A percentile compares a stretch with the other conserved stretches of the same genome.
Conservation (phyloP, 1,284 basidiomycete genomes). For the Boletus semigastroideus region DNA sequence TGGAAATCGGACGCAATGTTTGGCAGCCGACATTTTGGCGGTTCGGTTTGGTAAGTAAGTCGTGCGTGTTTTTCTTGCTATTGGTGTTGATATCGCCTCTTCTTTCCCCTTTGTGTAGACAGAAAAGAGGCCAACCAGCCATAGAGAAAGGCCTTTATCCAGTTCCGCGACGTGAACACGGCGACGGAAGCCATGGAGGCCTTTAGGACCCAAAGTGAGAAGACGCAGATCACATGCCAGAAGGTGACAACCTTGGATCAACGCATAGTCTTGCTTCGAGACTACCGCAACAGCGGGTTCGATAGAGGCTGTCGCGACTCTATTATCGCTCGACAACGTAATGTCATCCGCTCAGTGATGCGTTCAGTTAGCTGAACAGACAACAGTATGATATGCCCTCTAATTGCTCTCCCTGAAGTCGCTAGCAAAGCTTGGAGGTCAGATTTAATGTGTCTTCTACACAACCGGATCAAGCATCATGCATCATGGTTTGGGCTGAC, state of each 20-base stretch:
- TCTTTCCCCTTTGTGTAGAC: neutral
- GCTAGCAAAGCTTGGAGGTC: no score
- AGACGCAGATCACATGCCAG: slow-evolving; percentile 17
- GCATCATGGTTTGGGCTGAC: no score
- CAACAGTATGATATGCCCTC: slow-evolving; percentile 7
- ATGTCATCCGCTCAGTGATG: slow-evolving; percentile 2
- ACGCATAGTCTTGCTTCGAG: slow-evolving; percentile 19
- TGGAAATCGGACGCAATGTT: slow-evolving; percentile 29
- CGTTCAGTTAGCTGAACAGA: neutral
- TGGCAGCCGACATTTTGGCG: slow-evolving; percentile 10
- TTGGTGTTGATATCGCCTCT: slow-evolving; percentile 3
- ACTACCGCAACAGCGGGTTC: slow-evolving; percentile 15
- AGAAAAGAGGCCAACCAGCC: slow-evolving; percentile 2
- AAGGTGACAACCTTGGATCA: slow-evolving; percentile 11
- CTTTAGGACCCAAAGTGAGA: slow-evolving; percentile 12
- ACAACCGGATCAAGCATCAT: no score
- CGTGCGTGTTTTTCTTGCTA: neutral
- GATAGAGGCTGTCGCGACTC: slow-evolving; percentile 8
- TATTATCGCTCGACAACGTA: neutral
- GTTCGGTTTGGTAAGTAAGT: slow-evolving; percentile 31
- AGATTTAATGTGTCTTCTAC: no score
- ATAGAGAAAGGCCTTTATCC: slow-evolving; percentile 21
- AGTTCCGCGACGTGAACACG: slow-evolving; percentile 20
- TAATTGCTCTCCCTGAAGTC: no score
- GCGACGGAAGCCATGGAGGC: slow-evolving; percentile 27